These are phyloP conservation scores for Wickerhamiella shivajii DNA, from an alignment of 805 yeast genomes.

Conservation along the genomic window DNA sequence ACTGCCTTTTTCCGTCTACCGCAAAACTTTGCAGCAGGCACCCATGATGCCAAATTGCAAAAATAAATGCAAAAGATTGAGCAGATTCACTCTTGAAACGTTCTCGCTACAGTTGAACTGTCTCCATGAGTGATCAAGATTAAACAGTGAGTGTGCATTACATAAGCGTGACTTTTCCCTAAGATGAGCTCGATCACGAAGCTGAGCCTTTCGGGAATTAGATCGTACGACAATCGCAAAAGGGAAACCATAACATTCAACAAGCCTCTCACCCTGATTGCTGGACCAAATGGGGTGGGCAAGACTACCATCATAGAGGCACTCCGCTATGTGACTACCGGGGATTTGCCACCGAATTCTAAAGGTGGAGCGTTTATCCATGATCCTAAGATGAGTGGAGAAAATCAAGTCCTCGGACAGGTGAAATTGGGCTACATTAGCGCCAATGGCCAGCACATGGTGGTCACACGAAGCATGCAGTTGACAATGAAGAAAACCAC, in stretches of 20 bases:
- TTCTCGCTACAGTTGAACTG: too few relatives aligned
- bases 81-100: too few relatives aligned
- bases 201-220: slow-evolving; percentile 69
- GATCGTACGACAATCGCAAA: slow-evolving; percentile 79
- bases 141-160: too few relatives aligned
- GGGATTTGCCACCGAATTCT: slow-evolving; percentile 88
- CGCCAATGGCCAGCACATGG: slow-evolving; percentile 62
- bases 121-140: too few relatives aligned
- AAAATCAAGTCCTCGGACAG: slow-evolving; percentile 72
- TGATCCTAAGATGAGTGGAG: slow-evolving; percentile 61
- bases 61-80: too few relatives aligned
- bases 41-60: too few relatives aligned
- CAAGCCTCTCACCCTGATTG: slow-evolving; percentile 79
- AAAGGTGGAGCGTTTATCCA: slow-evolving; percentile 94
- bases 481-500: slow-evolving; percentile 46
- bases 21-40: too few relatives aligned
- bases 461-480: slow-evolving; percentile 75
- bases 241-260: slow-evolving; percentile 82
- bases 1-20: too few relatives aligned
- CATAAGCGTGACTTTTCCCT: too few relatives aligned
- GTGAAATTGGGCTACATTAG: slow-evolving; percentile 74
- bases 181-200: slow-evolving; percentile 25
- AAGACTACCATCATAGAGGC: slow-evolving; percentile 95
- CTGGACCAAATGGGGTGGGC: slow-evolving; percentile 94
- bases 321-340: slow-evolving; percentile 84